Conservation (phyloP, 2,329 filamentous ascomycete species). For the Aaosphaeria arxii region DNA sequence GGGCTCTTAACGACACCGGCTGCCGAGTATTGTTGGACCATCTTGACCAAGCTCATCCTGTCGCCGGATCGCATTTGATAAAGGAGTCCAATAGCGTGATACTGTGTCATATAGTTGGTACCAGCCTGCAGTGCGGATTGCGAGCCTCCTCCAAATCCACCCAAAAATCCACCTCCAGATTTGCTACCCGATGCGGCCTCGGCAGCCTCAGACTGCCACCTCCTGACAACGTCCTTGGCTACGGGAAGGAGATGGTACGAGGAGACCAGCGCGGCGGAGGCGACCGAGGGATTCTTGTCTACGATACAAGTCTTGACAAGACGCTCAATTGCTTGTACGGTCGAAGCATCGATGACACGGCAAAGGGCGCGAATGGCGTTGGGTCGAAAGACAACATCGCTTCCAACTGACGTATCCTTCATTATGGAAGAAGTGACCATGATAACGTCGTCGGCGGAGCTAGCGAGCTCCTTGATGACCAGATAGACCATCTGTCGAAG, state of each 20-base stretch:
- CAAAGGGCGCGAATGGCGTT: conserved; percentile 95
- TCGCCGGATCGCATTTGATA: conserved; percentile 98
- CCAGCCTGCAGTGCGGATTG: conserved; percentile 67
- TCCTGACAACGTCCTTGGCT: conserved; percentile 87
- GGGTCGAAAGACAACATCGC: conserved; percentile 76
- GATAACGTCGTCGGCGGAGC: conserved; percentile 96
- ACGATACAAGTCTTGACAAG: conserved; percentile 99
- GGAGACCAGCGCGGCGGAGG: conserved; percentile 91
- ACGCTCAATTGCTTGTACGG: conserved; percentile 95
- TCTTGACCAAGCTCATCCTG: conserved; percentile 97
- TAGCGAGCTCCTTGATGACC: conserved; percentile 94
- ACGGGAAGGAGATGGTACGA: conserved; percentile 97
- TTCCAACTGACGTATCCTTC: conserved; percentile 97
- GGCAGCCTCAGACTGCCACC: conserved; percentile 98
- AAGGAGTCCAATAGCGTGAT: conserved; percentile 93
- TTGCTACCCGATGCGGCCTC: conserved; percentile 91
- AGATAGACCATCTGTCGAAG: conserved; percentile 98
- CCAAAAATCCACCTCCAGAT: conserved; percentile 82
- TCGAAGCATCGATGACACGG: conserved; percentile 92
- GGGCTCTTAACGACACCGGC: conserved; percentile 93
- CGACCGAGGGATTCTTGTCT: conserved; percentile 96
- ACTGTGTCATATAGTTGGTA: conserved; percentile 96
- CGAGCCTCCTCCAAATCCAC: conserved; percentile 82
- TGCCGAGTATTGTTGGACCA: conserved; percentile 98
- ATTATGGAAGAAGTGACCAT: conserved; percentile 99